These are phyloP conservation scores for Trichosphaerium sp. DNA, from an alignment of 78 protist species.

Conservation along the genomic window DNA sequence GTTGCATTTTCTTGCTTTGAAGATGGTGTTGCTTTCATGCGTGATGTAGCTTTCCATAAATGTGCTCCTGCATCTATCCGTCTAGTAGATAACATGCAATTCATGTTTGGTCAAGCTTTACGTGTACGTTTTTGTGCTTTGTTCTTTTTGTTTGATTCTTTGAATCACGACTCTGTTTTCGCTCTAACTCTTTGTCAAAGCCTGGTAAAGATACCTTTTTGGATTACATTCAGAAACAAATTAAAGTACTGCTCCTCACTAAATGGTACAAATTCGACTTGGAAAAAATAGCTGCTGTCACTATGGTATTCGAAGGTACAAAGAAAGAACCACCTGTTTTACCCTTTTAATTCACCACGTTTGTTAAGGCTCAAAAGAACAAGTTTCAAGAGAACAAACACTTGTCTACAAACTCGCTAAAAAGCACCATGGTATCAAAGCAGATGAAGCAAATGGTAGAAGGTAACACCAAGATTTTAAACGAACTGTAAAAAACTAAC, in stretches of 20 bases:
- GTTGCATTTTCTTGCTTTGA: constrained; percentile 47
- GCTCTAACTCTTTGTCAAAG: too few relatives aligned
- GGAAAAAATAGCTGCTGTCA: constrained; percentile 3
- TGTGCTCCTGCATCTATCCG: constrained; percentile 64
- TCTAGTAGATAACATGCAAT: constrained; percentile 42
- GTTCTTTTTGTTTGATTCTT: too few relatives aligned
- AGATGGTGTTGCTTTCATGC: constrained; percentile 46
- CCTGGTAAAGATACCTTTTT: too few relatives aligned
- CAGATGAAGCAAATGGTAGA: constrained; percentile 16
- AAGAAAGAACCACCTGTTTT: too few relatives aligned
- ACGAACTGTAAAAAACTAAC: too few relatives aligned
- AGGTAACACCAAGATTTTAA: too few relatives aligned
- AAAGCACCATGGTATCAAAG: constrained; percentile 4
- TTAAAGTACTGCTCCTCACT: too few relatives aligned
- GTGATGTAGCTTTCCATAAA: constrained; percentile 46
- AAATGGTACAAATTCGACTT: too few relatives aligned
- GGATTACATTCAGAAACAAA: too few relatives aligned
- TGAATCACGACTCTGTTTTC: too few relatives aligned
- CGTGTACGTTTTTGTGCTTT: too few relatives aligned
- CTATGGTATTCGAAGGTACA: constrained; percentile 16
- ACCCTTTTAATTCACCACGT: too few relatives aligned
- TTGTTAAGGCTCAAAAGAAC: not conserved
- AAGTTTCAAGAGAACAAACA: not conserved
- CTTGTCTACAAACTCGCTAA: not conserved
- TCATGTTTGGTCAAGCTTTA: constrained; percentile 43